phyloP scores from a whole-genome alignment of 768 basidiomycete genomes.

The Agaricus bisporus region DNA sequence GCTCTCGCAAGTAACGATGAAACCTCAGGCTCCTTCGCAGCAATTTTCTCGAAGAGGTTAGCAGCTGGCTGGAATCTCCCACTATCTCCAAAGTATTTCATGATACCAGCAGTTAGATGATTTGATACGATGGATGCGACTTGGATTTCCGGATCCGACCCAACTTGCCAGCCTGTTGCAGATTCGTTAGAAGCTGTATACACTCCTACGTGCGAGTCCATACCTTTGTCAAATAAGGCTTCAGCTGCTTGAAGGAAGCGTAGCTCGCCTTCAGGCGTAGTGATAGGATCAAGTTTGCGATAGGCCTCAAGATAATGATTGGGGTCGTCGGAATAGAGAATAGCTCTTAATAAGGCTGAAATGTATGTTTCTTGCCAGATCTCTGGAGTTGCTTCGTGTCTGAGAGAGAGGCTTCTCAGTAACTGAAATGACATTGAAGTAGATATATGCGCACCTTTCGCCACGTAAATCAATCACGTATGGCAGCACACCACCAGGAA shows the following conservation, averaged over 20 bases:
- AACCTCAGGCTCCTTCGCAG: conserved; percentile 84
- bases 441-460: conserved; percentile 60
- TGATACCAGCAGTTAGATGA: conserved; percentile 88
- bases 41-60: conserved; percentile 89
- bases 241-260: conserved; percentile 90
- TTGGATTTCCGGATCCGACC: conserved; percentile 97
- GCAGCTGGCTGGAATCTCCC: conserved; percentile 83
- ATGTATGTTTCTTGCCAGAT: conserved; percentile 98
- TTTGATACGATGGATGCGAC: conserved; percentile 96
- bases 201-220: not conserved
- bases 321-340: conserved; percentile 94
- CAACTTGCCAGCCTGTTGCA: conserved; percentile 88
- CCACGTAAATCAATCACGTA: conserved; percentile 93
- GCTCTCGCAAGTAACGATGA: conserved; percentile 80
- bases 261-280: conserved; percentile 80
- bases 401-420: conserved; percentile 20
- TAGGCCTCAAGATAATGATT: conserved; percentile 89
- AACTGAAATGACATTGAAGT: not conserved
- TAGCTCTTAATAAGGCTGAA: conserved; percentile 84
- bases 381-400: conserved; percentile 85
- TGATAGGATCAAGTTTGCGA: conserved; percentile 93
- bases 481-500: conserved; percentile 93
- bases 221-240: conserved; percentile 78
- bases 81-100: conserved; percentile 96
- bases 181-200: not conserved